Evolutionary conservation across 225 moss, liverwort and hornwort species (phyloP), one percentile per base, ranked within the genome.

Genomic region (Thuidium tamariscinum): DNA sequence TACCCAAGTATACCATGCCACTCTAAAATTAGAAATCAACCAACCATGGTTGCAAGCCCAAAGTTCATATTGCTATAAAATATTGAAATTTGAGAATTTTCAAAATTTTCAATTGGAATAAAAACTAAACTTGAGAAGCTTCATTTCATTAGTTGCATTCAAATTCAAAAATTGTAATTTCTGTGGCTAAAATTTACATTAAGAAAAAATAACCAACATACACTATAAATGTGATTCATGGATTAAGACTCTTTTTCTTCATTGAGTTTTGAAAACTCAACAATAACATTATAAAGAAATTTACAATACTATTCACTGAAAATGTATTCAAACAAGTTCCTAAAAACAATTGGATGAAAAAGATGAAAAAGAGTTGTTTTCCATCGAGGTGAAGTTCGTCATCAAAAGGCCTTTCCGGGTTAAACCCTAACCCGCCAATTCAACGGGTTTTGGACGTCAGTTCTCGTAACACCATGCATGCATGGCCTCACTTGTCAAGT

Each of bases 1-100:
- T 3, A 51, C 11, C 29, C 44, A 71, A 29, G 22, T 10, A 13
- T 17, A 16, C 0, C 0, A 1, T 10, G 0, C 26, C 9, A 29
- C 1, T 26, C 16, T 9, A 48, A 18, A 18, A 17, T 16, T 27
- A 72, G 1, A 46, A 17, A 46, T 17, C 16, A 27, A 46, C 6
- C 0, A 18, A 30, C 3, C 1, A 44, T 30, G 11, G 16, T 44
- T 46, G 3, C 3, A 42, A 3, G 5, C 2, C 13, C 0, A 68
- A 14, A 69, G 13, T 8, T 29, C 3, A 44, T 71, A 71, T 11
- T 46, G 14, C 6, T 17, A 17, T 16, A 46, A 72, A 72, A 44
- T 17, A 44, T 29, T 2, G 3, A 0, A 44, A 17, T 17, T 71
- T 71, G 27, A 15, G 0, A 8, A 1, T 29, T 29, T 25, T 30